These are phyloP conservation scores for cucumber (Cucumis sativus) DNA, from an alignment of 306 rosid species.

Conservation along the genomic window Cucumber_9930_V3 NC_026660.2:11198501-11199000, in stretches of 20 bases:
- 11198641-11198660: constrained; percentile 89
- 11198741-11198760: constrained; percentile 90
- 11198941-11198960: constrained; percentile 45
- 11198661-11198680: constrained; percentile 92
- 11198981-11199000: constrained; percentile 34
- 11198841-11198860: constrained; percentile 56
- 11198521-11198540: constrained; percentile 96
- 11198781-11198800: constrained; percentile 77
- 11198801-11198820: constrained; percentile 72
- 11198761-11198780: constrained; percentile 92
- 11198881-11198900: constrained; percentile 40
- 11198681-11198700: constrained; percentile 83
- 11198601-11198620: constrained; percentile 65
- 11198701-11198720: constrained; percentile 82
- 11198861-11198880: constrained; percentile 55
- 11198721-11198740: constrained; percentile 97
- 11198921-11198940: constrained; percentile 32
- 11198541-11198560: constrained; percentile 95
- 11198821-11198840: constrained; percentile 31
- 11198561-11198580: constrained; percentile 79
- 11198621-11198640: constrained; percentile 70
- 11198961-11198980: constrained; percentile 35
- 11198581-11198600: constrained; percentile 99
- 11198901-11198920: constrained; percentile 50
- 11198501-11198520: constrained; percentile 76